Base-by-base conservation (phyloP, 2,329 filamentous ascomycete species). In the Ophiosphaerella korrae region DNA sequence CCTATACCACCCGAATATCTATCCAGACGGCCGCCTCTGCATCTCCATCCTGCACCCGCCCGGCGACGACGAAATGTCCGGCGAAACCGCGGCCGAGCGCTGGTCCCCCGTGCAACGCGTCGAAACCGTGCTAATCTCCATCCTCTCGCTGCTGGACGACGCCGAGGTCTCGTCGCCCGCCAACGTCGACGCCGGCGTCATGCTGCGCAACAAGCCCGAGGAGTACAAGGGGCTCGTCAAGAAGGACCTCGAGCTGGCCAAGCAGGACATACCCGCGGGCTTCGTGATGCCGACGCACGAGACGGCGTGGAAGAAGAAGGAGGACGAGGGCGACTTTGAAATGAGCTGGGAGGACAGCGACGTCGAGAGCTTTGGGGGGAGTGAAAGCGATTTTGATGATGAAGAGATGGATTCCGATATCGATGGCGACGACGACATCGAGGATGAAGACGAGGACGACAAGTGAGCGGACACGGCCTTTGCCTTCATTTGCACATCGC, bases 31-130 rank as follows among this genome's bases (percentile, higher is more conserved):
- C 64, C 88, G 88, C 61, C 83, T 97, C 38, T 97, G 94, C 79
- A 97, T 99, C 72, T 97, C 92, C 39, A 99, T 99, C 66, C 85
- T 99, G 9, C 93, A 99, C 75, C 84, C 85, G 14, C 92, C 94
- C 0, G 94, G 94, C 60, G 91, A 97, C 54, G 93, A 97, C 70
- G 85, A 89, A 62, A 93, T 92, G 80, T 96, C 92, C 0, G 94
- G 94, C 54, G 93, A 97, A 75, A 77, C 84, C 34, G 93, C 94
- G 6, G 88, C 88, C 51, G 94, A 97, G 77, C 89, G 93, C 50
- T 99, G 93, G 93, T 92, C 90, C 5, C 92, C 94, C 1, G 86
- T 94, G 3, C 93, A 97, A 74, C 89, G 92, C 16, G 93, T 95
- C 41, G 94, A 97, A 77, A 95, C 92, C 2, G 92, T 99, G 32